Evolutionary conservation across 129 eudicot species (phyloP).

Genomic region (Heracleum sosnowskyi): DNA sequence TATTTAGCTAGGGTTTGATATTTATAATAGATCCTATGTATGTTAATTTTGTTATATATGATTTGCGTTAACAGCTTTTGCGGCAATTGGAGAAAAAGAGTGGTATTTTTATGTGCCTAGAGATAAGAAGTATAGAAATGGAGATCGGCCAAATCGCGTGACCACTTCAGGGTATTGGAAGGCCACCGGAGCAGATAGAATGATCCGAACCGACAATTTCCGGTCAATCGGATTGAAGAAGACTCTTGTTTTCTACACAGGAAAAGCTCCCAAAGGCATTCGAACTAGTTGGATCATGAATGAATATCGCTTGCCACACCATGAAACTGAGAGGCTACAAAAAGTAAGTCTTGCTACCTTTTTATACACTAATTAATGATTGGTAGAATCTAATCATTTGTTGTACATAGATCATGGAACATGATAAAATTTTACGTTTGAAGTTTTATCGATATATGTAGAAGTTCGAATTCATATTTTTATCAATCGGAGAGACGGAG

Average conservation of each 20-base stretch:
- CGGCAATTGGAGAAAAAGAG: conserved; percentile 56
- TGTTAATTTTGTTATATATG: background rate
- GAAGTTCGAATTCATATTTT: too few species aligned
- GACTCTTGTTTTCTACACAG: conserved; percentile 55
- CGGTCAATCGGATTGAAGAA: conserved; percentile 49
- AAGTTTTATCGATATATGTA: too few species aligned
- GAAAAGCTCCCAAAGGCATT: conserved; percentile 59
- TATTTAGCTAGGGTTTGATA: background rate
- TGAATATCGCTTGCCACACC: conserved; percentile 57
- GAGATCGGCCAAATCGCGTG: conserved; percentile 55
- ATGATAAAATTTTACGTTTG: too few species aligned
- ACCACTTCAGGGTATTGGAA: conserved; percentile 68
- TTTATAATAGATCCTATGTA: too few species aligned
- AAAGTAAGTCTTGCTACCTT: conserved; percentile 28
- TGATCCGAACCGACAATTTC: conserved; percentile 31
- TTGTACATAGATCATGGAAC: too few species aligned
- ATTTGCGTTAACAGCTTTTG: conserved; percentile 8
- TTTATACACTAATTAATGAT: too few species aligned
- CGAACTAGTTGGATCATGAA: conserved; percentile 64
- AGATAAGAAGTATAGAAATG: conserved; percentile 56
- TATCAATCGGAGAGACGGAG: background rate
- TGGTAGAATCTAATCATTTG: too few species aligned
- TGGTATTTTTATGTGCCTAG: conserved; percentile 61
- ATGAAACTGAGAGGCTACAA: conserved; percentile 45
- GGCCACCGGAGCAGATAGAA: conserved; percentile 55